These are phyloP conservation scores for Trametopsis cervina DNA, from an alignment of 768 basidiomycete species.

Conservation along the genomic window DNA sequence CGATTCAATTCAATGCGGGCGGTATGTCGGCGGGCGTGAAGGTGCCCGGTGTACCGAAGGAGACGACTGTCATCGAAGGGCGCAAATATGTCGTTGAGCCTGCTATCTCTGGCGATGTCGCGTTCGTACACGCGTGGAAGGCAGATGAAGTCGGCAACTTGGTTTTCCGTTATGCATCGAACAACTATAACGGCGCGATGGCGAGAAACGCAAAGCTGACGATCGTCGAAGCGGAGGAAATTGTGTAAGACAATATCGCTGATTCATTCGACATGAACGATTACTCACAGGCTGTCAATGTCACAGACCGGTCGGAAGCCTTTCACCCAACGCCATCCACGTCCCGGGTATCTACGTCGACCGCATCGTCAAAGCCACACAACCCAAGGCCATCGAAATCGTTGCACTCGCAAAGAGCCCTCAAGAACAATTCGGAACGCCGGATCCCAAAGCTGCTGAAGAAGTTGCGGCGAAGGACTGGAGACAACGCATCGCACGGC, in stretches of 20 bases:
- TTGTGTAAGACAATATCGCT: constrained; percentile 22
- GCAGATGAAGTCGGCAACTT: constrained; percentile 86
- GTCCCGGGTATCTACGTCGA: constrained; percentile 82
- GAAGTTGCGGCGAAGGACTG: constrained; percentile 21
- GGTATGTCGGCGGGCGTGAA: constrained; percentile 60
- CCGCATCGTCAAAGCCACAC: constrained; percentile 71
- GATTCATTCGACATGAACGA: neutral
- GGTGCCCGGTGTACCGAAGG: constrained; percentile 67
- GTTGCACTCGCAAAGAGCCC: constrained; percentile 46
- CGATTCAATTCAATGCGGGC: constrained; percentile 68
- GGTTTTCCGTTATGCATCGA: constrained; percentile 80
- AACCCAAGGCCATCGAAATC: constrained; percentile 73
- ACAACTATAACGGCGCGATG: constrained; percentile 84
- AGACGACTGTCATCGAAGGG: constrained; percentile 65
- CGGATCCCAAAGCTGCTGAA: constrained; percentile 6
- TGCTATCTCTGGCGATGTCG: constrained; percentile 73
- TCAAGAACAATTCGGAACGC: constrained; percentile 12
- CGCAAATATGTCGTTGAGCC: constrained; percentile 75
- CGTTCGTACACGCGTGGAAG: constrained; percentile 85
- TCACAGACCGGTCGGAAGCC: constrained; percentile 22
- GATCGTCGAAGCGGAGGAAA: constrained; percentile 57
- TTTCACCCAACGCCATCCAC: constrained; percentile 76
- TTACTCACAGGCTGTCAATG: neutral
- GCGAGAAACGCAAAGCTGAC: constrained; percentile 83
- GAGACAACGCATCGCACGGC: constrained; percentile 63